These are phyloP conservation scores for Quercus agrifolia DNA, from an alignment of 306 rosid species.

Conservation along the genomic window DNA sequence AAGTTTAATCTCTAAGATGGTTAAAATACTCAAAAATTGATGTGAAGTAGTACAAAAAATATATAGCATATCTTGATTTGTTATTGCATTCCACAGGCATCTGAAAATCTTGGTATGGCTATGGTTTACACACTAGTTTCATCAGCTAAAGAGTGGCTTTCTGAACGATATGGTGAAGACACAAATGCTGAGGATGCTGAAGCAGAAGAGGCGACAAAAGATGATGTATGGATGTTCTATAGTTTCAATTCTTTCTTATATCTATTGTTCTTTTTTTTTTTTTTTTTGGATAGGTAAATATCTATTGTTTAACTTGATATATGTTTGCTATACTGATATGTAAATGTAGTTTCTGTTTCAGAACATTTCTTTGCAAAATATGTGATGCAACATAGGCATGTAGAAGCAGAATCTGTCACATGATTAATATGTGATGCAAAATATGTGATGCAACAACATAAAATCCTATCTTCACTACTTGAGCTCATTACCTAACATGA, in stretches of 20 bases:
- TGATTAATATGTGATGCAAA: too few relatives aligned
- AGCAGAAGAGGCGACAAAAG: conserved; percentile 86
- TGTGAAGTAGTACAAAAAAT: conserved; percentile 17
- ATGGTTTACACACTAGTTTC: conserved; percentile 94
- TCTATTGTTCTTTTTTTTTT: not conserved
- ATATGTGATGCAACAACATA: too few relatives aligned
- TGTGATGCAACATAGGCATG: too few relatives aligned
- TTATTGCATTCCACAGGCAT: conserved; percentile 60
- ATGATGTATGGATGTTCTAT: conserved; percentile 58
- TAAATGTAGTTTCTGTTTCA: conserved; percentile 5
- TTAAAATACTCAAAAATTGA: conserved; percentile 26
- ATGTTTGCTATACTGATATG: conserved; percentile 6
- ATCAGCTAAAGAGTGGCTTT: conserved; percentile 94
- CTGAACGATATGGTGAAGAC: conserved; percentile 69
- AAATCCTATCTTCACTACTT: too few relatives aligned
- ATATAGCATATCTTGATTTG: conserved; percentile 25
- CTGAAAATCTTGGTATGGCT: conserved; percentile 99
- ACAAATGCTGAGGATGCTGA: conserved; percentile 42
- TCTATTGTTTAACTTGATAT: conserved; percentile 6
- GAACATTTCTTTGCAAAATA: conserved; percentile 5
- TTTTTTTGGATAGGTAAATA: too few relatives aligned
- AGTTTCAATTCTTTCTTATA: conserved; percentile 13
- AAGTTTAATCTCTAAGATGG: conserved; percentile 5
- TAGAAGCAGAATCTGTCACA: too few relatives aligned
- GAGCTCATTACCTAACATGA: too few relatives aligned